These are phyloP conservation scores for Tephrocybe sp. DNA, from an alignment of 768 basidiomycete species.

Conservation along the genomic window DNA sequence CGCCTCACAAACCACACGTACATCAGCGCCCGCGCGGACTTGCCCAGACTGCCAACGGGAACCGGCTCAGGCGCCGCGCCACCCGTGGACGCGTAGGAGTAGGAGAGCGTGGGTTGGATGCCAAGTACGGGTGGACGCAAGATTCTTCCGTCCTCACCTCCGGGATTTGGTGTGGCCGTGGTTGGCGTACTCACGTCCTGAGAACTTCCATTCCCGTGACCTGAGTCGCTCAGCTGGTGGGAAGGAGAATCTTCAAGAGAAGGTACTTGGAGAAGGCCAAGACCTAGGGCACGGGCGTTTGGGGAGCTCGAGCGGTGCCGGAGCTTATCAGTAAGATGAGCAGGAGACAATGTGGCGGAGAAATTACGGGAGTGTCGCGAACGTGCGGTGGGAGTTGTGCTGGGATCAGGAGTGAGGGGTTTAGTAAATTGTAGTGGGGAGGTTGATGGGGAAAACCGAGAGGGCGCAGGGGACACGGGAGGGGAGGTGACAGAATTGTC, in stretches of 20 bases:
- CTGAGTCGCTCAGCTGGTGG: constrained; percentile 2
- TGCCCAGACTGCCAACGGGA: constrained; percentile 5
- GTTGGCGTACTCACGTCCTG: constrained; percentile 1
- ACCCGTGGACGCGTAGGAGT: constrained; percentile 30
- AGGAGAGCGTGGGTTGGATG: constrained; percentile 64
- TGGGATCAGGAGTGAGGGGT: constrained; percentile 8
- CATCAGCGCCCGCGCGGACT: constrained; percentile 29
- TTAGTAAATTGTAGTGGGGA: constrained; percentile 12
- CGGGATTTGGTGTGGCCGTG: not conserved
- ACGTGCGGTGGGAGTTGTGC: constrained; percentile 13
- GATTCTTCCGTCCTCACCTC: constrained; percentile 13
- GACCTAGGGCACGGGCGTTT: constrained; percentile 12
- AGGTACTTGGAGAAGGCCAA: constrained; percentile 16
- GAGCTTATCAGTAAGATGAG: constrained; percentile 7
- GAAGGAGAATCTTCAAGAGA: constrained; percentile 11
- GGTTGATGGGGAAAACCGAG: constrained; percentile 18
- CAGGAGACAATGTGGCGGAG: constrained; percentile 12
- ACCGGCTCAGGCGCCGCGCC: constrained; percentile 21
- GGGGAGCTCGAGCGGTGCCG: constrained; percentile 21
- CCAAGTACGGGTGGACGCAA: constrained; percentile 53
- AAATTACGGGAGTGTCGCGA: constrained; percentile 16
- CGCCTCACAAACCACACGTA: constrained; percentile 78
- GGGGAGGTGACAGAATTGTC: constrained; percentile 15
- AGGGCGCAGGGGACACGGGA: constrained; percentile 27
- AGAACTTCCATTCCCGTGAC: not conserved